Evolutionary conservation across 345 rosid genomes (phyloP).

Genomic region (Eucalyptus tenuipes): DNA sequence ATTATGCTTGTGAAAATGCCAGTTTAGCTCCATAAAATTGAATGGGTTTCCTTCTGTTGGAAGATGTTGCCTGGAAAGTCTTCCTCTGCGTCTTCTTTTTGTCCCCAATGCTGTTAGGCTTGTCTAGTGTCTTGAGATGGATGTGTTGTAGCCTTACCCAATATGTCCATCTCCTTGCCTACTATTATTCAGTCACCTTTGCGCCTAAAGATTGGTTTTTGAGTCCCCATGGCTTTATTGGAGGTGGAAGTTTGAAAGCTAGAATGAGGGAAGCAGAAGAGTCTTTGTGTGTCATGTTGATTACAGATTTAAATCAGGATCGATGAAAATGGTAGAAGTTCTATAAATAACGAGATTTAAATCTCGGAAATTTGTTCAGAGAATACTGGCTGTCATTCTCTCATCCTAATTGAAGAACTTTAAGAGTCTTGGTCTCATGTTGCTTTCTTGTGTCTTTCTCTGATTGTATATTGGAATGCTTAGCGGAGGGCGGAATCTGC

Average conservation of each 20-base stretch:
- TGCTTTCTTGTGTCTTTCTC: not conserved
- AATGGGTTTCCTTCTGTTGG: not conserved
- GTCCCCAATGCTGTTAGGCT: not conserved
- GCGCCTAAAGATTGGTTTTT: not conserved
- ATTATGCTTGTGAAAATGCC: not conserved
- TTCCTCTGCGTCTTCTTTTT: too few species aligned
- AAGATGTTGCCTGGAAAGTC: not conserved
- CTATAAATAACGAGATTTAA: not conserved
- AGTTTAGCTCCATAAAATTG: not conserved
- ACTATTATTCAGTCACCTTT: not conserved
- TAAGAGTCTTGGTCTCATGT: not conserved
- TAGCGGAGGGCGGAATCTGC: not conserved
- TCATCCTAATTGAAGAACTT: not conserved
- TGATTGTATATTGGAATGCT: not conserved
- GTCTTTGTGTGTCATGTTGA: not conserved
- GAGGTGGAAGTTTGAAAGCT: not conserved
- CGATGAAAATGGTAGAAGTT: not conserved
- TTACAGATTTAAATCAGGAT: not conserved
- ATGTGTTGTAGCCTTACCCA: not conserved
- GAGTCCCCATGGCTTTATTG: not conserved
- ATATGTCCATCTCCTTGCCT: not conserved
- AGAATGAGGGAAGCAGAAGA: not conserved
- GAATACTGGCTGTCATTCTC: not conserved
- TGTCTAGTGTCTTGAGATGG: not conserved
- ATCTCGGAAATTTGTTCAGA: not conserved